A percentile compares a stretch with the other conserved stretches of the same genome.
Evolutionary conservation across 1,284 basidiomycete species (phyloP).

Genomic region (Leccinum pachyderme): DNA sequence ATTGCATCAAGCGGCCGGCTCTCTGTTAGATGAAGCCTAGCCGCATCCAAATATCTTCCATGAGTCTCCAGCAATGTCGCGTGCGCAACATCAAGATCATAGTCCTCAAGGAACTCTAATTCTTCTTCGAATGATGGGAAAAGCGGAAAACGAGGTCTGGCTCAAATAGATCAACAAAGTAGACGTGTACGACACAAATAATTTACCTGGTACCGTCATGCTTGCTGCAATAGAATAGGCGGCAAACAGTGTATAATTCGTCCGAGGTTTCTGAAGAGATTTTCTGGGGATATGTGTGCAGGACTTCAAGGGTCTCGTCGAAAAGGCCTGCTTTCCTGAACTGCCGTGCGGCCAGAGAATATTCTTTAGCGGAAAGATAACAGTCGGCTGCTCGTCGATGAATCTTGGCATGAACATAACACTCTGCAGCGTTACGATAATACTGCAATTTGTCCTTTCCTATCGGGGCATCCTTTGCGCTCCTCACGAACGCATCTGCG

Average conservation of each 20-base stretch:
- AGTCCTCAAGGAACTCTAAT: constrained; percentile 57
- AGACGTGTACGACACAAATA: background rate
- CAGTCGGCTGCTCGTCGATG: constrained; percentile 44
- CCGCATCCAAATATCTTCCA: constrained; percentile 50
- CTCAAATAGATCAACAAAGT: background rate
- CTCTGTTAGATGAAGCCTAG: constrained; percentile 51
- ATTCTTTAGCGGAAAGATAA: constrained; percentile 46
- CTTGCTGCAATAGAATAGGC: constrained; percentile 51
- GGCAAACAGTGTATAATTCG: constrained; percentile 46
- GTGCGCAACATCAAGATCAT: constrained; percentile 51
- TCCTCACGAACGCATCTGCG: constrained; percentile 47
- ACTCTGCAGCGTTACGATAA: constrained; percentile 51
- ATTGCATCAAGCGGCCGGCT: constrained; percentile 52
- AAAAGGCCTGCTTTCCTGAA: constrained; percentile 52
- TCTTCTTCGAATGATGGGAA: constrained; percentile 54
- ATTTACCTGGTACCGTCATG: constrained; percentile 31
- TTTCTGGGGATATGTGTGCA: constrained; percentile 34
- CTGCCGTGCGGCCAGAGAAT: constrained; percentile 42
- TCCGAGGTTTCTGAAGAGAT: constrained; percentile 39
- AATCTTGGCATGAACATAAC: constrained; percentile 45
- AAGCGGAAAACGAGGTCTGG: constrained; percentile 47
- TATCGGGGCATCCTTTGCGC: constrained; percentile 34
- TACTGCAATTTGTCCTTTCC: constrained; percentile 38
- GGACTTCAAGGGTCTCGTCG: constrained; percentile 50
- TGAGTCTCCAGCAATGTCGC: constrained; percentile 48